Evolutionary conservation across 305 asterid species (phyloP), one percentile per base, ranked within the genome.

Genomic region (Solanum chacoense): DNA sequence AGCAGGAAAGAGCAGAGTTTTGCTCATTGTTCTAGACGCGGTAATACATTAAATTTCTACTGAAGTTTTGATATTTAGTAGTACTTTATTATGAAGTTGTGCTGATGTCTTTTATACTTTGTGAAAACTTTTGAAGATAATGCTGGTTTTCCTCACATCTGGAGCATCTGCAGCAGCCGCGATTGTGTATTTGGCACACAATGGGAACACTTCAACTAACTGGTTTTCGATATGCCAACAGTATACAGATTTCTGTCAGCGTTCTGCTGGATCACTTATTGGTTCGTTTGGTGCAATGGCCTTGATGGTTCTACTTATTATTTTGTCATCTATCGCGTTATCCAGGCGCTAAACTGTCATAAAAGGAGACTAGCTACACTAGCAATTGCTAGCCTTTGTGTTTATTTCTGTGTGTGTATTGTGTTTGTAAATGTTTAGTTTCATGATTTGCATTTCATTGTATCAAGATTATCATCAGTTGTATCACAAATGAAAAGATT

Each of bases 111-210:
- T 50, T 26, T 55, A 24, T 3, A 63, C 65, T 18, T 77, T 36
- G 31, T 22, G 20, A 28, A 12, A 38, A 7, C 29, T 59, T 81
- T 35, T 89, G 91, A 93, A 95, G 98, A 89, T 85, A 73, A 94
- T 95, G 93, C 87, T 95, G 22, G 96, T 93, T 78, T 89, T 92
- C 26, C 92, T 95, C 12, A 92, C 93, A 8, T 92, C 94, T 3
- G 99, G 92, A 83, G 98, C 99, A 76, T 96, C 98, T 34, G 93
- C 97, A 79, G 95, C 97, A 88, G 92, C 99, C 73, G 95, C 97
- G 36, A 92, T 95, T 18, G 99, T 96, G 63, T 95, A 93, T 85
- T 89, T 96, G 89, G 99, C 99, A 87, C 98, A 95, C 85, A 94
- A 92, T 67, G 99, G 98, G 55, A 96, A 96, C 86, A 87, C 98